Conservation (phyloP, 2,329 filamentous ascomycete species). For the Ophiostoma ulmi region DNA sequence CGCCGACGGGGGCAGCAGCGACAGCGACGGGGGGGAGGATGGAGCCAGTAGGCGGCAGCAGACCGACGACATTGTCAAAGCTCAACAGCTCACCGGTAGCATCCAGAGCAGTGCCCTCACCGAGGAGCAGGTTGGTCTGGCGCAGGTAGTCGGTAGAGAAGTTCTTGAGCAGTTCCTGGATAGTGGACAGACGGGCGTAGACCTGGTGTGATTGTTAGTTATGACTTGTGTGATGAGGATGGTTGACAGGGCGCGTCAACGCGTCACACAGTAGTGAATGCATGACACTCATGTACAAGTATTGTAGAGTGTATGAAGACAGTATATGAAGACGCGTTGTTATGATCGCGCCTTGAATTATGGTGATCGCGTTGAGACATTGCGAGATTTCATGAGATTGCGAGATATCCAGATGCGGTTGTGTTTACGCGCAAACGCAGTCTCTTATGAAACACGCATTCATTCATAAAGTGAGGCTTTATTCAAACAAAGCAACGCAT, state of each 20-base stretch:
- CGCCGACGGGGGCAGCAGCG: conserved; percentile 42
- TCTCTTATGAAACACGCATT: not conserved
- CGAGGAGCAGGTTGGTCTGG: conserved; percentile 79
- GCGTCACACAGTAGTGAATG: not conserved
- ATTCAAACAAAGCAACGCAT: not conserved
- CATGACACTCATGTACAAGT: not conserved
- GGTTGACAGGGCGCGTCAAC: too few species aligned
- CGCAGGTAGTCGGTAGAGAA: conserved; percentile 80
- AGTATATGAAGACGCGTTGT: not conserved
- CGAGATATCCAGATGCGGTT: not conserved
- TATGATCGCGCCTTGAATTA: not conserved
- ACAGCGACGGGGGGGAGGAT: conserved; percentile 35
- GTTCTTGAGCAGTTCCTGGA: conserved; percentile 72
- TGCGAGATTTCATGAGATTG: not conserved
- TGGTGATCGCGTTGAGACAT: not conserved
- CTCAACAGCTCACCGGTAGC: conserved; percentile 45
- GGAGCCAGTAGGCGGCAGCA: conserved; percentile 38
- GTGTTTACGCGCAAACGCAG: not conserved
- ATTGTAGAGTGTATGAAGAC: not conserved
- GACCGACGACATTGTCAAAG: conserved; percentile 47
- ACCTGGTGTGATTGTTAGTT: conserved; percentile 47
- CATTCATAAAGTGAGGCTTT: not conserved
- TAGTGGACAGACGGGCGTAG: conserved; percentile 69
- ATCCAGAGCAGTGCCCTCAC: conserved; percentile 47
- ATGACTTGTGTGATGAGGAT: not conserved